A percentile compares a stretch with the other conserved stretches of the same genome.
Conservation (phyloP, 2,329 filamentous ascomycete species). For the Sclerotinia glacialis region DNA sequence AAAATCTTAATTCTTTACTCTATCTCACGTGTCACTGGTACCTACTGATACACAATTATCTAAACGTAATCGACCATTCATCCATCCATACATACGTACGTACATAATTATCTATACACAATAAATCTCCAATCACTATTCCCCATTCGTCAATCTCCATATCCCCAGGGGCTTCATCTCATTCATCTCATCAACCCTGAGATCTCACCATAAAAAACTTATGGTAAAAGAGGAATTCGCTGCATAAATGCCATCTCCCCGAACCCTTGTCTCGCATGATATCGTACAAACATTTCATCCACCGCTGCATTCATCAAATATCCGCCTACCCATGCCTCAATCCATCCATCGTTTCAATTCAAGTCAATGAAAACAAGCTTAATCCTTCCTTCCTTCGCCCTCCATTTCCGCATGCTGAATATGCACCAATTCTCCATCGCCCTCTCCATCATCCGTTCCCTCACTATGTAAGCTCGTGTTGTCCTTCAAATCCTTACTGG, state of each 20-base stretch:
- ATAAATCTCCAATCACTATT: neutral
- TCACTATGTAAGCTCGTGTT: neutral
- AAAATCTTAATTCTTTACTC: too few relatives aligned
- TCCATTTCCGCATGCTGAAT: constrained; percentile 35
- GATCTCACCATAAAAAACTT: constrained; percentile 1
- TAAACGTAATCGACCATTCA: neutral
- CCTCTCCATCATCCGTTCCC: constrained; percentile 24
- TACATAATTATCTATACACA: constrained; percentile 6
- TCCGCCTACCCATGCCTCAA: neutral
- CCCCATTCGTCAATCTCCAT: neutral
- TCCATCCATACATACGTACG: neutral
- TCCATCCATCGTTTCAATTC: neutral
- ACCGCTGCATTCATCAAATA: neutral
- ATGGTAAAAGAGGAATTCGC: neutral
- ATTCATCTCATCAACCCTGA: neutral
- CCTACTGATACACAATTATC: neutral
- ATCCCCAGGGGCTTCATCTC: neutral
- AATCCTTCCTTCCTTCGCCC: constrained; percentile 23
- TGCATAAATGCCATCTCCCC: neutral
- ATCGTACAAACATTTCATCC: constrained; percentile 8
- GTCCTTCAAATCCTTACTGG: neutral
- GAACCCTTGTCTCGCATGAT: neutral
- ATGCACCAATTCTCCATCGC: constrained; percentile 33
- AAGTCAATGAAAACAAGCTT: neutral
- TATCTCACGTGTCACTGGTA: neutral